These are phyloP conservation scores for Trypanosoma caninum DNA, from an alignment of 208 protist species.

Conservation along the genomic window DNA sequence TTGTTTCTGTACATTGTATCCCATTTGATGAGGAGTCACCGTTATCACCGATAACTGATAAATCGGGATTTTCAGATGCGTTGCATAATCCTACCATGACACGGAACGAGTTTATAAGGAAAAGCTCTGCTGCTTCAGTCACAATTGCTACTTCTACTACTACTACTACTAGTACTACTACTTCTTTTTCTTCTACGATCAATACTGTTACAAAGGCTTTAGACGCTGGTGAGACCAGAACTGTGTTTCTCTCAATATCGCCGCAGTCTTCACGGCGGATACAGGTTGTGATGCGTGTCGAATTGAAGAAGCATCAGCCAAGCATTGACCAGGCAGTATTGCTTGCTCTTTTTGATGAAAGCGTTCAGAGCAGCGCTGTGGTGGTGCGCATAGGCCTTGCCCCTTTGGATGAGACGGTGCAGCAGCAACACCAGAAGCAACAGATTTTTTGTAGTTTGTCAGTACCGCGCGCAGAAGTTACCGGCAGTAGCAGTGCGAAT, in stretches of 20 bases:
- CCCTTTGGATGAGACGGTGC: slow-evolving; percentile 22
- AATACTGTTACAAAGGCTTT: background rate
- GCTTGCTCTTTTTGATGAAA: slow-evolving; percentile 69
- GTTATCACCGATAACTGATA: background rate
- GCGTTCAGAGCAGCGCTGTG: slow-evolving; percentile 55
- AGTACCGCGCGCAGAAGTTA: background rate
- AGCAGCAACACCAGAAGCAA: slow-evolving; percentile 12
- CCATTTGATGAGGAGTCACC: background rate
- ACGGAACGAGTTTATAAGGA: background rate
- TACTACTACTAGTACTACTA: background rate
- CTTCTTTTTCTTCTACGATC: background rate
- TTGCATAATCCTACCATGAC: background rate
- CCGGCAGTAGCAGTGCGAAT: no score
- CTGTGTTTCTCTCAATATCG: slow-evolving; percentile 9
- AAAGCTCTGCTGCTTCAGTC: background rate
- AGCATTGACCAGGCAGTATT: slow-evolving; percentile 66
- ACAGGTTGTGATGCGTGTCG: slow-evolving; percentile 15
- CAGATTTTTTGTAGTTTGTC: slow-evolving; percentile 1
- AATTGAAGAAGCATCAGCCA: slow-evolving; percentile 9
- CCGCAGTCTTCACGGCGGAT: slow-evolving; percentile 9
- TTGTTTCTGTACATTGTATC: slow-evolving; percentile 6
- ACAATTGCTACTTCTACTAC: background rate
- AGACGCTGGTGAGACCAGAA: background rate
- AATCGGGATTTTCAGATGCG: background rate
- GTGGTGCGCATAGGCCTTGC: slow-evolving; percentile 52